phyloP scores from a whole-genome alignment of 177 flowering plant genomes.

The Vitis hybrid region DNA sequence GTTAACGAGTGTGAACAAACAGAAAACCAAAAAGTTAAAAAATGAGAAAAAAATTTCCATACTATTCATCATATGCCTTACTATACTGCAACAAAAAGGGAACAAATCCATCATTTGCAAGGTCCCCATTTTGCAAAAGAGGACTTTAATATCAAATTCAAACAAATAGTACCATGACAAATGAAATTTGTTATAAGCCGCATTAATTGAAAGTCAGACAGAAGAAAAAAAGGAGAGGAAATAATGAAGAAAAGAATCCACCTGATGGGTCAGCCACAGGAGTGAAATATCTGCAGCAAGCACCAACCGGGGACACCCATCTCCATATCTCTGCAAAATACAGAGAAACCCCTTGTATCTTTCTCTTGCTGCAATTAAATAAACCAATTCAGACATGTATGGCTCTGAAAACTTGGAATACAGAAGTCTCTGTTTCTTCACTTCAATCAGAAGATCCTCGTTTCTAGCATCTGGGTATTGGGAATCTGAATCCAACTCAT shows the following conservation, averaged over 20 bases:
- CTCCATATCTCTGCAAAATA: slow-evolving; percentile 47
- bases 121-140: too few relatives aligned
- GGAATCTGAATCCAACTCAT: slow-evolving; percentile 34
- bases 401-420: slow-evolving; percentile 52
- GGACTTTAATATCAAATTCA: too few relatives aligned
- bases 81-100: too few relatives aligned
- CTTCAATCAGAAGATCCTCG: slow-evolving; percentile 40
- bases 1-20: neutral
- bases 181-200: neutral
- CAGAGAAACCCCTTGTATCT: slow-evolving; percentile 67
- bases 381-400: slow-evolving; percentile 63
- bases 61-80: too few relatives aligned
- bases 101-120: too few relatives aligned
- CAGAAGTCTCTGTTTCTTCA: slow-evolving; percentile 41
- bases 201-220: neutral
- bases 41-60: too few relatives aligned
- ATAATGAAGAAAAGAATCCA: slow-evolving; percentile 12
- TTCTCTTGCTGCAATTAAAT: slow-evolving; percentile 71
- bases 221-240: neutral
- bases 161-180: neutral
- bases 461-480: slow-evolving; percentile 7
- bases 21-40: neutral
- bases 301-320: slow-evolving; percentile 42
- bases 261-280: slow-evolving; percentile 89
- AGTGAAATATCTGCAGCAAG: slow-evolving; percentile 78